phyloP scores from a whole-genome alignment of 1,284 basidiomycete genomes.

The Microbotryomycetes sp. region DNA sequence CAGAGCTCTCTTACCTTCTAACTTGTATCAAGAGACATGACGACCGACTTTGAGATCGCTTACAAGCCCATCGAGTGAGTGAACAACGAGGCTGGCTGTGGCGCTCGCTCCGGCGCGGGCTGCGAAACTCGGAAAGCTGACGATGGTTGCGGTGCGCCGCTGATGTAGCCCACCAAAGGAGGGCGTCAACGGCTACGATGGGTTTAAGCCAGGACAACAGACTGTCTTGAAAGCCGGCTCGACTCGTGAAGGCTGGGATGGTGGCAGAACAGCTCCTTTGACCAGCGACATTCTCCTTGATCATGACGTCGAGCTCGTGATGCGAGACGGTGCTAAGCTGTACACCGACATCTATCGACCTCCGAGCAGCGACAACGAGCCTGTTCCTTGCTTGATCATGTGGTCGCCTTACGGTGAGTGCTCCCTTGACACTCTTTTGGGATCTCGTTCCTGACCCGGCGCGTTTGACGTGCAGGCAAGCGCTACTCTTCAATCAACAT shows the following conservation, averaged over 20 bases:
- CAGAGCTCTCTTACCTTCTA: too few species aligned
- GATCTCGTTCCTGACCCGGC: not conserved
- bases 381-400: conserved; percentile 31
- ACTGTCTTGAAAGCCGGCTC: conserved; percentile 7
- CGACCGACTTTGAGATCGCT: conserved; percentile 6
- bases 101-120: too few species aligned
- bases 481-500: conserved; percentile 16
- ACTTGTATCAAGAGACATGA: too few species aligned
- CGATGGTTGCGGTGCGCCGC: not conserved
- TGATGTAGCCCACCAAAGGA: not conserved
- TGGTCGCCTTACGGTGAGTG: conserved; percentile 36
- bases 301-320: conserved; percentile 27
- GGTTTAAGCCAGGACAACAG: conserved; percentile 1
- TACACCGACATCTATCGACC: conserved; percentile 37
- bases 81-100: not conserved
- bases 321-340: conserved; percentile 35
- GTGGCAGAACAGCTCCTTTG: conserved; percentile 6
- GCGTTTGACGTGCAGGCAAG: not conserved
- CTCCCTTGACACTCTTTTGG: not conserved
- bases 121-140: too few species aligned
- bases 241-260: conserved; percentile 9
- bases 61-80: conserved; percentile 11
- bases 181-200: conserved; percentile 15
- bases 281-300: conserved; percentile 29
- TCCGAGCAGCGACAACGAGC: conserved; percentile 16